phyloP scores from a whole-genome alignment of 441 rosid genomes.

The Isatis lusitanica region DNA sequence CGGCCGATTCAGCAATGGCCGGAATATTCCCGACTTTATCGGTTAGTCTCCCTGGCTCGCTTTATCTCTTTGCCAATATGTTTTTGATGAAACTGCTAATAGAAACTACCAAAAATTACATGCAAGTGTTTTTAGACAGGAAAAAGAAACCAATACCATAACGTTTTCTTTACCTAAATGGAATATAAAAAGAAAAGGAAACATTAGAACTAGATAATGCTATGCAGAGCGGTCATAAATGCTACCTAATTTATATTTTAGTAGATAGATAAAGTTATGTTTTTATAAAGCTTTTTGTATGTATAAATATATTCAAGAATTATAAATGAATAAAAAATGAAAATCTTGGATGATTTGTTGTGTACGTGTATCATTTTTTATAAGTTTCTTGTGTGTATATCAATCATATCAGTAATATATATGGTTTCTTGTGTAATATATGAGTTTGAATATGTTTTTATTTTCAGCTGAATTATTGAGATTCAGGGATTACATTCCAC shows the following conservation, averaged over 20 bases:
- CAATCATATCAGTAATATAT: neutral
- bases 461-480: slow-evolving; percentile 40
- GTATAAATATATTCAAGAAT: neutral
- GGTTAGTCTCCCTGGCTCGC: slow-evolving; percentile 24
- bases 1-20: slow-evolving; percentile 52
- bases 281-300: neutral
- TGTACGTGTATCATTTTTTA: neutral
- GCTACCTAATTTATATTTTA: neutral
- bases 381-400: neutral
- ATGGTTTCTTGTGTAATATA: neutral
- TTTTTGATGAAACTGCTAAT: neutral
- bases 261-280: neutral
- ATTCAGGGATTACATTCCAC: slow-evolving; percentile 41
- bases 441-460: neutral
- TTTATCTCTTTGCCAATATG: neutral
- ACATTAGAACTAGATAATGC: neutral
- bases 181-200: neutral
- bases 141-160: neutral
- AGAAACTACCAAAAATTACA: neutral
- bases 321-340: neutral
- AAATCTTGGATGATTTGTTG: neutral
- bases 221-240: neutral
- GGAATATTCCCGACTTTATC: slow-evolving; percentile 43
- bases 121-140: neutral
- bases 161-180: neutral